A percentile compares a stretch with the other conserved stretches of the same genome.
Conservation (phyloP, 2,329 filamentous ascomycete genomes). For the Fusarium torulosum region DNA sequence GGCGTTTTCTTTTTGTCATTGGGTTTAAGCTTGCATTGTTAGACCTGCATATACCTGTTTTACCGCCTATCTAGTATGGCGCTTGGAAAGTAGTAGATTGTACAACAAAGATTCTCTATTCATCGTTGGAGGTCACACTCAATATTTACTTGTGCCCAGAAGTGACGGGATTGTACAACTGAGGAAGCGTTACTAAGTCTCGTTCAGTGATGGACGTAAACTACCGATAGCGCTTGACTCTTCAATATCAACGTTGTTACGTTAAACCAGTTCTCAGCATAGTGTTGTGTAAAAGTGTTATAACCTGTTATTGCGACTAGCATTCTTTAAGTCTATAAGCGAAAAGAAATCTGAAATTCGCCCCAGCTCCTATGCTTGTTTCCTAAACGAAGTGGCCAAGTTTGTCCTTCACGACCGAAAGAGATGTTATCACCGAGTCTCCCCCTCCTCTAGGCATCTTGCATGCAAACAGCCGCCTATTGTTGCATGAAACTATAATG, state of each 20-base stretch:
- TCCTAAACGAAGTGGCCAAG: background rate
- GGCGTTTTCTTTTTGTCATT: conserved; percentile 29
- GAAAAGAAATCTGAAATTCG: conserved; percentile 6
- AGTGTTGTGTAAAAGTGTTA: too few species aligned
- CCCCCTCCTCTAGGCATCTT: too few species aligned
- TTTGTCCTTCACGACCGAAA: background rate
- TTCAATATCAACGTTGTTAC: too few species aligned
- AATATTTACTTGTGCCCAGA: too few species aligned
- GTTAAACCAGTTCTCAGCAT: too few species aligned
- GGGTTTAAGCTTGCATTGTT: conserved; percentile 6
- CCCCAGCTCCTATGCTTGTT: conserved; percentile 16
- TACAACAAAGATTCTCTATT: conserved; percentile 5
- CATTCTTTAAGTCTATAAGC: conserved; percentile 29
- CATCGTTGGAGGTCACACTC: too few species aligned
- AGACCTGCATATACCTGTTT: conserved; percentile 42
- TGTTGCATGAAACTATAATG: background rate
- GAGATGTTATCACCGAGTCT: too few species aligned
- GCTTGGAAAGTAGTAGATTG: conserved; percentile 26
- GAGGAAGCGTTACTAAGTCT: background rate
- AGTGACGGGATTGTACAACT: too few species aligned
- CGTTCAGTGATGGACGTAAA: background rate
- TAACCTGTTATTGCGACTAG: background rate
- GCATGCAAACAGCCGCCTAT: too few species aligned
- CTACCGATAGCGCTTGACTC: too few species aligned
- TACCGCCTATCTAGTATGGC: conserved; percentile 18